Evolutionary conservation across 257 asterid species (phyloP), one percentile per base, ranked within the genome.

Genomic region (Gentiana dahurica): DNA sequence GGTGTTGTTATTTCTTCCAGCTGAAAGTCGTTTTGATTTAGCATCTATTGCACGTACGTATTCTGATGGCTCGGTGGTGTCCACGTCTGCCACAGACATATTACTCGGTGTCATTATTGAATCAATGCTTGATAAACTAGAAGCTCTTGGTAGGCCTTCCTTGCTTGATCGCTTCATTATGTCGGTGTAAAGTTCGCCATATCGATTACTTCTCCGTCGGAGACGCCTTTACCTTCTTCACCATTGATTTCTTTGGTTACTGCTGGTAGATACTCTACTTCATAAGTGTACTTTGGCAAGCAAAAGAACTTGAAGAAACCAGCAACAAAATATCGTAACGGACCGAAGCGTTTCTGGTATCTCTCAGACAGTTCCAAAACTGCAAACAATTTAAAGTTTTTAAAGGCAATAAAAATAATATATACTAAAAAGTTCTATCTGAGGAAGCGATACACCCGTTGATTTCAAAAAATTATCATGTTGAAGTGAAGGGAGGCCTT

Each of bases 311-410:
- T 91, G 73, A 91, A 92, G 66, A 91, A 73, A 44, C 98, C 98
- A 47, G 98, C 98, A 58, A 91, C 96, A 44, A 91, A 85, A 71
- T 91, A 91, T 32, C 98, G 94, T 41, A 91, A 61, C 36, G 98
- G 98, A 70, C 98, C 98, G 59, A 87, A 91, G 34, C 93, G 81
- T 70, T 87, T 87, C 69, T 91, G 98, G 68, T 82, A 81, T 71
- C 76, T 91, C 79, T 87, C 98, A 12, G 96, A 91, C 46, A 87
- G 95, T 79, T 87, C 96, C 83, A 91, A 60, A 51, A 91, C 98
- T 87, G 85, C 75, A 73, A 53, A 50, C 63, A 50, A 57, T 8
- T 64, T 49, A 37, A 60, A 57, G 47, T 54, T 48, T n/a, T 63
- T 50, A 3, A 15, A 24, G 24, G 24, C 51, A n/a, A 12, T 35